Evolutionary conservation across 1,284 basidiomycete species (phyloP).

Genomic region (Stereum hirsutum): DNA sequence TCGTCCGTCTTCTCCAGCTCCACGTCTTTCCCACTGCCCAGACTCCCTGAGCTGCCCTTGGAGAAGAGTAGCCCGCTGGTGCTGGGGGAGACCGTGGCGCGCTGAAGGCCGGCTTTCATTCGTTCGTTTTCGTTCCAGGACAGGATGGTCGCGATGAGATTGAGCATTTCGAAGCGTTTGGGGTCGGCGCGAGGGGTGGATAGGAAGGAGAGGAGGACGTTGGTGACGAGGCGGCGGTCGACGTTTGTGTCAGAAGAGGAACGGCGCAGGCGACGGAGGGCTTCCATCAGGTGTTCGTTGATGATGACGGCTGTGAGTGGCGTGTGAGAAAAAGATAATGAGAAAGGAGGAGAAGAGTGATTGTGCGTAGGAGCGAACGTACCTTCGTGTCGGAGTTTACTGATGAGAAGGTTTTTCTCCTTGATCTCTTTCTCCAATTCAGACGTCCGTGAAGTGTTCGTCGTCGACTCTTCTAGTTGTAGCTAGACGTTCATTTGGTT

Average conservation of each 20-base stretch:
- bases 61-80: conserved; percentile 27
- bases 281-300: conserved; percentile 97
- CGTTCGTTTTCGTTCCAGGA: conserved; percentile 87
- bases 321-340: neutral
- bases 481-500: conserved; percentile 28
- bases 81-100: conserved; percentile 22
- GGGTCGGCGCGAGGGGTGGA: conserved; percentile 84
- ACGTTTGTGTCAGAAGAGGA: conserved; percentile 86
- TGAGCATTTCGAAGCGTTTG: conserved; percentile 96
- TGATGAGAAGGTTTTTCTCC: conserved; percentile 88
- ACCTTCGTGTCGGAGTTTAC: conserved; percentile 94
- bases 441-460: conserved; percentile 55
- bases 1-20: conserved; percentile 70
- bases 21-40: too few relatives aligned
- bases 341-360: conserved; percentile 1
- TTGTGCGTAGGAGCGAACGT: conserved; percentile 12
- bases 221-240: conserved; percentile 90
- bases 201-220: conserved; percentile 90
- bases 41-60: conserved; percentile 31
- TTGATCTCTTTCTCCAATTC: conserved; percentile 85
- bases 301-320: conserved; percentile 73
- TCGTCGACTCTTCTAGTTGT: conserved; percentile 65
- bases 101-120: conserved; percentile 84
- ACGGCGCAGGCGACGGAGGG: conserved; percentile 84
- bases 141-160: conserved; percentile 81